These are phyloP conservation scores for Paxillus ammoniavirescens DNA, from an alignment of 768 basidiomycete genomes.

Conservation along the genomic window DNA sequence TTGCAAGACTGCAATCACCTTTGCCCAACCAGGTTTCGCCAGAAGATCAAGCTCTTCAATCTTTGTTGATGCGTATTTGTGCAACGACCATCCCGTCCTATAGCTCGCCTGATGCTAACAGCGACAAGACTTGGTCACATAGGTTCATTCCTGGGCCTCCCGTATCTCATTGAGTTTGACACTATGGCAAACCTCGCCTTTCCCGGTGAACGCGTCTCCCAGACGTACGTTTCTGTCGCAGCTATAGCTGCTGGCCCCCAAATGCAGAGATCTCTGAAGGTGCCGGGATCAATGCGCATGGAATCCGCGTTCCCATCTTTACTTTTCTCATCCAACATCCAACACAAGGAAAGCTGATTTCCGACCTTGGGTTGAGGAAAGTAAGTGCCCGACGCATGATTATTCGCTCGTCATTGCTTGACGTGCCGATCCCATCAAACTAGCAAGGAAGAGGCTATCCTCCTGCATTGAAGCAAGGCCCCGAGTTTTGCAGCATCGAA, in stretches of 20 bases:
- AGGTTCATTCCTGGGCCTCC: neutral
- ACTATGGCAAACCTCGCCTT: neutral
- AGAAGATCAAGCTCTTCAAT: neutral
- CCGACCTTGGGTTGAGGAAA: conserved; percentile 8
- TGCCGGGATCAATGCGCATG: neutral
- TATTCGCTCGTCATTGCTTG: neutral
- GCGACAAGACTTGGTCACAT: too few species aligned
- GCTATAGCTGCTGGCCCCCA: neutral
- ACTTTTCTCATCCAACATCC: conserved; percentile 5
- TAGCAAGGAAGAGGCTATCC: conserved; percentile 5
- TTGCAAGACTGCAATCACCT: conserved; percentile 3
- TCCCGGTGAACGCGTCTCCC: neutral
- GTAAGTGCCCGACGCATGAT: neutral
- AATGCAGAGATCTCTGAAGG: conserved; percentile 3
- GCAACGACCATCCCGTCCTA: neutral
- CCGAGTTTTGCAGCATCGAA: neutral
- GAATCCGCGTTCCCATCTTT: conserved; percentile 1
- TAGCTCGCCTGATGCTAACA: too few species aligned
- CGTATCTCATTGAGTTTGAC: neutral
- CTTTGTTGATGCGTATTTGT: conserved; percentile 24
- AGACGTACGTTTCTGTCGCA: conserved; percentile 1
- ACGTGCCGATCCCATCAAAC: neutral
- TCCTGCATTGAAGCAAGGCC: neutral
- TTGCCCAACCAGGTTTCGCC: neutral
- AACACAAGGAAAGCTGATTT: conserved; percentile 2